Evolutionary conservation across 805 yeast species (phyloP).

Genomic region (Kodamaea sagamina): DNA sequence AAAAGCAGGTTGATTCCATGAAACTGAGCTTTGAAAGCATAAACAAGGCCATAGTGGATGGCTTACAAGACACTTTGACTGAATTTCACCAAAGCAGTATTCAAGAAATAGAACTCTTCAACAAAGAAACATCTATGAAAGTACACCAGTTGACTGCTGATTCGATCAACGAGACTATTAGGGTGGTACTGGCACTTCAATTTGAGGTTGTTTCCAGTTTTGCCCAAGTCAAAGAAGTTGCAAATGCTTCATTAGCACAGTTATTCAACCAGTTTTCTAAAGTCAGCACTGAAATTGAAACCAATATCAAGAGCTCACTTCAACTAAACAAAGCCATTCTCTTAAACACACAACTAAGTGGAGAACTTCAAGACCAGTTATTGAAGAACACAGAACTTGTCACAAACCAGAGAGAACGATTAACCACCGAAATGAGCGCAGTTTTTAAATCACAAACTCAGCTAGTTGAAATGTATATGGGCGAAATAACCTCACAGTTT

Average conservation of each 20-base stretch:
- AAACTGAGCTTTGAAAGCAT: background rate
- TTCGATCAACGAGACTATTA: too few relatives aligned
- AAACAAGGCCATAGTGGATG: too few relatives aligned
- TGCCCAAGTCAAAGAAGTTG: too few relatives aligned
- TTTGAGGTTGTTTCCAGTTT: too few relatives aligned
- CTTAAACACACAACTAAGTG: background rate
- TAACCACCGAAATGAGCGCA: background rate
- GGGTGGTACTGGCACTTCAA: too few relatives aligned
- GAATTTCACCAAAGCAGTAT: too few relatives aligned
- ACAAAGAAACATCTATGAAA: too few relatives aligned
- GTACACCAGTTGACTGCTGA: too few relatives aligned
- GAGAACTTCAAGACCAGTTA: background rate
- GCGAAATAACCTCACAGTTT: background rate
- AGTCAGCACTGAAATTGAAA: background rate
- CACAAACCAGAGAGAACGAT: background rate
- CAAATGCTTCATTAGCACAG: background rate
- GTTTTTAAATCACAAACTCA: background rate
- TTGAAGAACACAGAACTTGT: background rate
- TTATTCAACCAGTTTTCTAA: background rate
- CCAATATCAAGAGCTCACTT: background rate
- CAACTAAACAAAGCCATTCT: background rate
- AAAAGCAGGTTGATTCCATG: background rate
- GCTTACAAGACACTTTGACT: too few relatives aligned
- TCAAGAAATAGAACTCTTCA: too few relatives aligned
- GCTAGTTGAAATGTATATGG: background rate